Conservation (phyloP, 345 rosid species). For the Carallia brachiata region DNA sequence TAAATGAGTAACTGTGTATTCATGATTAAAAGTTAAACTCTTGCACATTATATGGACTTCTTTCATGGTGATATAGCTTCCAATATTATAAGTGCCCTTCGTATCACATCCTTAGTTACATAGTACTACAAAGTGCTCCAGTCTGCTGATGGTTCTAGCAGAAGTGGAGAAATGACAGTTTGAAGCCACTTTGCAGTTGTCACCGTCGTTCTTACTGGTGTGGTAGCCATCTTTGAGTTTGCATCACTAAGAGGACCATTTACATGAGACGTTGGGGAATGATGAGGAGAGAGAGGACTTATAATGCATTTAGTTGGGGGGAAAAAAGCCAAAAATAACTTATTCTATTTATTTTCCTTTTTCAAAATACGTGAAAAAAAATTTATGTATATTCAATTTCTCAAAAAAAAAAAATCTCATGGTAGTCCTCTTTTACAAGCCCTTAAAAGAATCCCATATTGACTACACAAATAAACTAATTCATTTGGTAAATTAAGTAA, state of each 20-base stretch:
- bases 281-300: slow-evolving; percentile 81
- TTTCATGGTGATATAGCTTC: slow-evolving; percentile 59
- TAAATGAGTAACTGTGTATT: slow-evolving; percentile 74
- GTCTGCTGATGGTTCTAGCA: slow-evolving; percentile 73
- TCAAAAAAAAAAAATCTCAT: not conserved
- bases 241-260: slow-evolving; percentile 47
- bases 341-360: too few species aligned
- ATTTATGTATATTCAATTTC: not conserved
- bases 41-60: slow-evolving; percentile 9
- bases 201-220: slow-evolving; percentile 93
- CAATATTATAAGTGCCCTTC: slow-evolving; percentile 79
- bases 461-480: not conserved
- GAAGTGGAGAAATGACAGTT: slow-evolving; percentile 70
- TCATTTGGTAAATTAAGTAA: not conserved
- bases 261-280: slow-evolving; percentile 65
- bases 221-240: slow-evolving; percentile 56
- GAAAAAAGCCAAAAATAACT: too few species aligned
- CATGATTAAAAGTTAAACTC: slow-evolving; percentile 25
- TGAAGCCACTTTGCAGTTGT: slow-evolving; percentile 98
- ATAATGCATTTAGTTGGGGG: slow-evolving; percentile 44
- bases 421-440: not conserved
- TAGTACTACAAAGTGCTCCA: slow-evolving; percentile 54
- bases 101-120: slow-evolving; percentile 67
- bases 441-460: slow-evolving; percentile 5
- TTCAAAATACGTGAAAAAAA: too few species aligned